Conservation (phyloP, 306 rosid species). For the Lathyrus tuberosus region DNA sequence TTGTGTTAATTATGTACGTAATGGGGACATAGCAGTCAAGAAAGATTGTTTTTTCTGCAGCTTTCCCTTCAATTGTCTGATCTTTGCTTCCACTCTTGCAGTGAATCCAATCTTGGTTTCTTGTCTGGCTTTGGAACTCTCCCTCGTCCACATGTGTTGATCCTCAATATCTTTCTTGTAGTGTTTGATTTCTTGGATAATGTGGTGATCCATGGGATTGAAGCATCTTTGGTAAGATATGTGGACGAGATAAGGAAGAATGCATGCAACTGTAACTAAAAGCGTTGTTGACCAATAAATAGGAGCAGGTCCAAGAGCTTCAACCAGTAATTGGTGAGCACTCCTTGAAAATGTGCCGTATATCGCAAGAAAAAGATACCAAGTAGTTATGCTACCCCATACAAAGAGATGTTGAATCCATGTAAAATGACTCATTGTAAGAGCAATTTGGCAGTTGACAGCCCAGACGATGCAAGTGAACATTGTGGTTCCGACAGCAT, state of each 20-base stretch:
- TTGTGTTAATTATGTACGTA: slow-evolving; percentile 39
- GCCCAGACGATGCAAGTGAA: slow-evolving; percentile 96
- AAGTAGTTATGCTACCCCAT: slow-evolving; percentile 87
- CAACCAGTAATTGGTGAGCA: slow-evolving; percentile 73
- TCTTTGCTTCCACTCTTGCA: slow-evolving; percentile 95
- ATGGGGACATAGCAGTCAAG: slow-evolving; percentile 33
- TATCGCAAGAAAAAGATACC: slow-evolving; percentile 81
- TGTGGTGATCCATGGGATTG: slow-evolving; percentile 92
- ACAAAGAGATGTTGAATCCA: slow-evolving; percentile 93
- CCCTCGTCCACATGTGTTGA: slow-evolving; percentile 84
- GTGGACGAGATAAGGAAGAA: slow-evolving; percentile 84
- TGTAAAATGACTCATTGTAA: slow-evolving; percentile 96
- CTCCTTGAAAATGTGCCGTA: slow-evolving; percentile 71
- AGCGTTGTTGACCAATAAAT: slow-evolving; percentile 79
- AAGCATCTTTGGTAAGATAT: slow-evolving; percentile 87
- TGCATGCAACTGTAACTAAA: slow-evolving; percentile 70
- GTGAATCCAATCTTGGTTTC: slow-evolving; percentile 94
- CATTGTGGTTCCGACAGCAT: slow-evolving; percentile 87
- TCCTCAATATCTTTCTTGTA: slow-evolving; percentile 86
- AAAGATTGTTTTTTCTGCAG: slow-evolving; percentile 71
- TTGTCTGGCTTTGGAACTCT: slow-evolving; percentile 85
- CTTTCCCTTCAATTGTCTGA: slow-evolving; percentile 73
- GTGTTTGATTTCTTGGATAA: slow-evolving; percentile 84
- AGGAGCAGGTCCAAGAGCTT: slow-evolving; percentile 86
- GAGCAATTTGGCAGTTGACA: slow-evolving; percentile 90